Evolutionary conservation across 805 yeast genomes (phyloP).

Genomic region (Priceomyces carsonii): DNA sequence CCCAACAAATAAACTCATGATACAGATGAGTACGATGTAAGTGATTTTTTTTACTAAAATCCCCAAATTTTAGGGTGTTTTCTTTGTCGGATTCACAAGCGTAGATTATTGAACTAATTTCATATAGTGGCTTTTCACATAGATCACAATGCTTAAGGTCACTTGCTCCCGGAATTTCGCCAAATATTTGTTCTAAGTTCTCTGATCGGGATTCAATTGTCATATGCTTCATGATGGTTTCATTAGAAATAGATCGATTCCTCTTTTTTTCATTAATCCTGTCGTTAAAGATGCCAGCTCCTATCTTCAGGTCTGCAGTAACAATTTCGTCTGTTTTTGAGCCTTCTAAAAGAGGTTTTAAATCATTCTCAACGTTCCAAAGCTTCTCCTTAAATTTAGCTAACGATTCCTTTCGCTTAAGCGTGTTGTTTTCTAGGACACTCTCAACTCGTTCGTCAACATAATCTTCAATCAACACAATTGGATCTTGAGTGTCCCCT

Average conservation of each 20-base stretch:
- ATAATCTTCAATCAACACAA: conserved; percentile 59
- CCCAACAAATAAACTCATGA: conserved; percentile 62
- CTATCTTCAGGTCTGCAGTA: not conserved
- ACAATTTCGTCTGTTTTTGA: not conserved
- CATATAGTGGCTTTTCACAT: conserved; percentile 71
- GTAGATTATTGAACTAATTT: conserved; percentile 46
- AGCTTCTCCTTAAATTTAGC: conserved; percentile 37
- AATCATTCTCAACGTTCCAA: not conserved
- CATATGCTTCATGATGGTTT: conserved; percentile 4
- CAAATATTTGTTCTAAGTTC: conserved; percentile 37
- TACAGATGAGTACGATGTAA: conserved; percentile 23
- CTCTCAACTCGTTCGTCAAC: conserved; percentile 22
- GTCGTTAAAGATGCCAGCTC: conserved; percentile 3
- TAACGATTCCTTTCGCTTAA: conserved; percentile 33
- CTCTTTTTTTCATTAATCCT: not conserved
- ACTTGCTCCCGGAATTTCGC: conserved; percentile 39
- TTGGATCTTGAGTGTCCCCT: conserved; percentile 34
- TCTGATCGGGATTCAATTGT: conserved; percentile 13
- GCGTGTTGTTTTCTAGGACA: conserved; percentile 8
- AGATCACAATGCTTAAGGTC: conserved; percentile 57
- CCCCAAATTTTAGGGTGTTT: too few relatives aligned
- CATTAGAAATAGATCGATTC: conserved; percentile 11
- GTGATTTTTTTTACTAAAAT: not conserved
- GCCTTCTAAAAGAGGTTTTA: not conserved
- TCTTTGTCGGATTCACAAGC: not conserved